A percentile compares a stretch with the other conserved stretches of the same genome.
Conservation (phyloP, 1,284 basidiomycete genomes). For the Lentinus polychrous region DNA sequence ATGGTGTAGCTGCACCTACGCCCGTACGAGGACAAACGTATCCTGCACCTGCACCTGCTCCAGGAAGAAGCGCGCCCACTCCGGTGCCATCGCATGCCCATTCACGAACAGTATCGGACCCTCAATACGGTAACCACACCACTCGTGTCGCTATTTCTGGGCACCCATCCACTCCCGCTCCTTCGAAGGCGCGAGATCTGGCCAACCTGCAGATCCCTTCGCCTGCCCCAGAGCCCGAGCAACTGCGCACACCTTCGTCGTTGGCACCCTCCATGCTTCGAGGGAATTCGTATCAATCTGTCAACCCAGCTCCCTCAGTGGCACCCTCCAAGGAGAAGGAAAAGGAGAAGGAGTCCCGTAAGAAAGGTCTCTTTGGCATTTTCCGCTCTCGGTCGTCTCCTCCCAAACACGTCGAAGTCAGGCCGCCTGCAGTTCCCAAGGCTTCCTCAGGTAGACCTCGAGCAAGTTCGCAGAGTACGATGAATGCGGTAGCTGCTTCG, state of each 20-base stretch:
- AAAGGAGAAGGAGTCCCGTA: conserved; percentile 24
- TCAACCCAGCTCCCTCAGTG: conserved; percentile 9
- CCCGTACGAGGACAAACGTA: conserved; percentile 19
- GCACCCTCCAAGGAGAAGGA: conserved; percentile 16
- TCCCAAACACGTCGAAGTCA: conserved; percentile 22
- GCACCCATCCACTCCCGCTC: conserved; percentile 16
- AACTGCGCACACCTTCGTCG: conserved; percentile 25
- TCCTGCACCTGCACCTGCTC: conserved; percentile 9
- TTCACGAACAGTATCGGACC: conserved; percentile 22
- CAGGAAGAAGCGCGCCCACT: conserved; percentile 3
- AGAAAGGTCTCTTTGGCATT: conserved; percentile 27
- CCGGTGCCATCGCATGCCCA: conserved; percentile 14
- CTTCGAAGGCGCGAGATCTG: conserved; percentile 10
- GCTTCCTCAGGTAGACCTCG: conserved; percentile 18
- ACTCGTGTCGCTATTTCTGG: conserved; percentile 15
- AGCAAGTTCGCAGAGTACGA: conserved; percentile 20
- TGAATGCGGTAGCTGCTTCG: conserved; percentile 14
- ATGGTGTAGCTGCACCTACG: conserved; percentile 11
- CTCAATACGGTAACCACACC: conserved; percentile 13
- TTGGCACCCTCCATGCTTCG: conserved; percentile 23
- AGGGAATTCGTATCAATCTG: conserved; percentile 7
- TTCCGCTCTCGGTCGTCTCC: conserved; percentile 32
- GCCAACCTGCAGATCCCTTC: conserved; percentile 1
- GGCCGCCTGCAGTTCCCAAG: conserved; percentile 15
- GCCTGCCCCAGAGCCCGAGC: conserved; percentile 17